A percentile compares a stretch with the other conserved stretches of the same genome.
These are phyloP conservation scores for Nicotiana obtusifolia DNA, from an alignment of 257 asterid genomes.

Conservation along the genomic window DNA sequence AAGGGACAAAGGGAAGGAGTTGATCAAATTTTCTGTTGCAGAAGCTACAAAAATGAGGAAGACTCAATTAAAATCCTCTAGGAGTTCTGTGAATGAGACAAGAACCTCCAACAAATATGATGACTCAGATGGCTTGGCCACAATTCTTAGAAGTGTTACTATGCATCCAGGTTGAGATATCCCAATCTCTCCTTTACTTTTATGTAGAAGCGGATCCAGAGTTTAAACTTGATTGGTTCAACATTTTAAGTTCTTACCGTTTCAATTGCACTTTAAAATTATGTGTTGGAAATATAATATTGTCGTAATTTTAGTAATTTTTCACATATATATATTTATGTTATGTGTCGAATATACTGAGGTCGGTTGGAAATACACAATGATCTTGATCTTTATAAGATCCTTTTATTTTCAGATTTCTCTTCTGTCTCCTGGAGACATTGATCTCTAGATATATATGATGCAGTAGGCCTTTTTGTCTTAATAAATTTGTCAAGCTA, in stretches of 20 bases:
- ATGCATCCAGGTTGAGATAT: conserved; percentile 50
- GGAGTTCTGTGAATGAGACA: conserved; percentile 41
- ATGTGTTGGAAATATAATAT: background rate
- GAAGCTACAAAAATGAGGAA: conserved; percentile 38
- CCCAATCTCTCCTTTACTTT: background rate
- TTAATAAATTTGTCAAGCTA: background rate
- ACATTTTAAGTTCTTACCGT: background rate
- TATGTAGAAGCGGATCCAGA: background rate
- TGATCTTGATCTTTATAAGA: background rate
- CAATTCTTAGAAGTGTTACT: conserved; percentile 53
- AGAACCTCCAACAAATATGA: conserved; percentile 30
- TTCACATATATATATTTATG: background rate
- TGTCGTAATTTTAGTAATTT: background rate
- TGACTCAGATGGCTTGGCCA: conserved; percentile 31
- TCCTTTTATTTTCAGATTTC: background rate
- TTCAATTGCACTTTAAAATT: background rate
- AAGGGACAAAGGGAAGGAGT: conserved; percentile 22
- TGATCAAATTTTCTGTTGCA: conserved; percentile 50
- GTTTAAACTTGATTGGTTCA: background rate
- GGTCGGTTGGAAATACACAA: background rate
- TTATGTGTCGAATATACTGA: background rate
- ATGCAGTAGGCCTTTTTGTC: background rate
- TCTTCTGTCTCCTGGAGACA: background rate
- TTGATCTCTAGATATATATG: background rate
- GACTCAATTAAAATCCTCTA: conserved; percentile 46